Conservation (phyloP, 202 grass and related monocot genomes). For the Sporobolus alterniflorus region DNA sequence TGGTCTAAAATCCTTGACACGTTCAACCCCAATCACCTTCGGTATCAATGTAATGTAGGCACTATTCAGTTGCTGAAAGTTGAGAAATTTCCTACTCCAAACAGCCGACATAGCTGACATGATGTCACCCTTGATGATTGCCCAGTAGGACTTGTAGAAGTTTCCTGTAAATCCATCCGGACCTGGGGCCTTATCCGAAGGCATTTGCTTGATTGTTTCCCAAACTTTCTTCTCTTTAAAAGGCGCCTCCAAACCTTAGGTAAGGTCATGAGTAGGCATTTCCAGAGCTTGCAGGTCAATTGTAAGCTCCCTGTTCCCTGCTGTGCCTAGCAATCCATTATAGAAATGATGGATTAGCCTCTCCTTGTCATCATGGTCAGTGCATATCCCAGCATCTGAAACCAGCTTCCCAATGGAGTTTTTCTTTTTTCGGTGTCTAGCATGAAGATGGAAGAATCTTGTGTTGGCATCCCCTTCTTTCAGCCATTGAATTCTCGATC, state of each 20-base stretch:
- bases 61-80: too few relatives aligned
- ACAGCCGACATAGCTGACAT: neutral
- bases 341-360: neutral
- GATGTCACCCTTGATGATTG: neutral
- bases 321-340: too few relatives aligned
- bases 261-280: neutral
- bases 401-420: neutral
- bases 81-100: too few relatives aligned
- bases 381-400: neutral
- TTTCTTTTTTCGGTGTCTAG: neutral
- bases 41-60: too few relatives aligned
- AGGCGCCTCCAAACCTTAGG: neutral
- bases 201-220: neutral
- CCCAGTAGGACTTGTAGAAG: neutral
- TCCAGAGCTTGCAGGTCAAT: neutral
- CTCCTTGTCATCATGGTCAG: neutral
- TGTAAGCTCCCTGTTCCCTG: neutral
- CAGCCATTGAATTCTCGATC: neutral
- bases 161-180: neutral
- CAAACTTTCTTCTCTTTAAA: neutral
- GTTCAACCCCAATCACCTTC: too few relatives aligned
- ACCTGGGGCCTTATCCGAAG: neutral
- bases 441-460: neutral
- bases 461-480: neutral
- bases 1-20: too few relatives aligned